Evolutionary conservation across 176 grass and related monocot genomes (phyloP), one percentile per base, ranked within the genome.

Genomic region (Echinochloa phyllopogon): DNA sequence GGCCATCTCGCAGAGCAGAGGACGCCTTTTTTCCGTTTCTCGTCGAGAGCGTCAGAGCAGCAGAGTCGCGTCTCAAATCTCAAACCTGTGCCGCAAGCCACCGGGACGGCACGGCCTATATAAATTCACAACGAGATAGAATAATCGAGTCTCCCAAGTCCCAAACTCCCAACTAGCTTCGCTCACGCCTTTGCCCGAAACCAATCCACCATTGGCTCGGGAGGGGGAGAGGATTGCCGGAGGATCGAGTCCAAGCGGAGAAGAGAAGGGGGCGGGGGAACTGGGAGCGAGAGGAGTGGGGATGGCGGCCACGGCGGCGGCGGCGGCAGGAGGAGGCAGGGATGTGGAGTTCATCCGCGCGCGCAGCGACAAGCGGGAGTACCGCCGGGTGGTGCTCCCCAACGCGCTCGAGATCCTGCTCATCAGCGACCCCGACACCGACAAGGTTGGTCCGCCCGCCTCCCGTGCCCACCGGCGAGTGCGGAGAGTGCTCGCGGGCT

Each of bases 341-440:
- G 85, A 90, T 71, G 89, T 91, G 47, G 93, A 99, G 81, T 94
- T 99, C 85, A 84, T 99, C 80, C 94, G 92, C 45, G 87, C 96
- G 81, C 96, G 96, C 74, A 95, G 71, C 84, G 93, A 98, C 85
- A 92, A 92, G 83, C 87, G 96, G 65, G 91, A 94, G 86, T 98
- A 98, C 74, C 82, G 93, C 33, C 90, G 91, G 33, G 74, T 98
- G 74, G 91, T 98, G 67, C 96, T 98, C 57, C 83, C 88, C 37
- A 98, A 96, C 87, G 89, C 87, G 76, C 85, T 98, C 42, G 91
- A 94, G 73, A 87, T 87, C 49, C 94, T 94, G 80, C 85, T 98
- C 40, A 94, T 98, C 91, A 92, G 96, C 91, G 93, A 98, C 85
- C 85, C 93, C 50, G 93, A 92, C 18, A 95, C 96, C 48, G 96